Conservation (phyloP, 305 asterid species). For the Rubia peregrina region DNA sequence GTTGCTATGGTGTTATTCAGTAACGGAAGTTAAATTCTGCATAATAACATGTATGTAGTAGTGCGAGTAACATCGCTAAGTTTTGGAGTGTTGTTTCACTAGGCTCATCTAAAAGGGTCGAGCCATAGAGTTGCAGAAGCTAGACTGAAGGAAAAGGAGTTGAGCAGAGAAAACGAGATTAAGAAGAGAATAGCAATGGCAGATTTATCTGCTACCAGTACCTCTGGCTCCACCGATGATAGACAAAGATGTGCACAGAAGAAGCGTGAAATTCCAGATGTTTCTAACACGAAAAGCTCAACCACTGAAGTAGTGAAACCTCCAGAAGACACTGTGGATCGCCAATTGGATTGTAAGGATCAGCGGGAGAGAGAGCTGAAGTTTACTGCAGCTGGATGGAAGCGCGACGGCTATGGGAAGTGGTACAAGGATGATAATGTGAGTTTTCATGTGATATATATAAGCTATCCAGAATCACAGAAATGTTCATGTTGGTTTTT, state of each 20-base stretch:
- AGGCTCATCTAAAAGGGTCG: constrained; percentile 58
- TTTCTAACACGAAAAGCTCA: constrained; percentile 18
- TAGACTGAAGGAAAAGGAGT: constrained; percentile 40
- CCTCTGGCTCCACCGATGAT: constrained; percentile 12
- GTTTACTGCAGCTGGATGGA: constrained; percentile 80
- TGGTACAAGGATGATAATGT: constrained; percentile 83
- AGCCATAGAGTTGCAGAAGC: constrained; percentile 49
- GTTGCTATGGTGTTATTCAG: background rate
- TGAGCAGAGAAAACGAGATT: constrained; percentile 31
- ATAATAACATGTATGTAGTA: background rate
- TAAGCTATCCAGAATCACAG: background rate
- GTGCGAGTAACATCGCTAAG: background rate
- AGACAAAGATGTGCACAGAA: constrained; percentile 25
- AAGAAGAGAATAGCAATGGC: constrained; percentile 47
- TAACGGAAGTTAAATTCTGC: background rate
- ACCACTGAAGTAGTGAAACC: constrained; percentile 21
- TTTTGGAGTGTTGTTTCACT: background rate
- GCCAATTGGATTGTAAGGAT: constrained; percentile 26
- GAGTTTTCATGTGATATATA: constrained; percentile 21
- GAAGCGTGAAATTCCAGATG: constrained; percentile 21
- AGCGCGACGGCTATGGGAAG: constrained; percentile 58
- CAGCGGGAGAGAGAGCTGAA: constrained; percentile 50
- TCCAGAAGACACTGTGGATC: constrained; percentile 13
- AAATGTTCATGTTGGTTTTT: background rate
- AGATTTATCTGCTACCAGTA: constrained; percentile 23